Conservation (phyloP, 257 asterid genomes). For the Linaria vulgaris region DNA sequence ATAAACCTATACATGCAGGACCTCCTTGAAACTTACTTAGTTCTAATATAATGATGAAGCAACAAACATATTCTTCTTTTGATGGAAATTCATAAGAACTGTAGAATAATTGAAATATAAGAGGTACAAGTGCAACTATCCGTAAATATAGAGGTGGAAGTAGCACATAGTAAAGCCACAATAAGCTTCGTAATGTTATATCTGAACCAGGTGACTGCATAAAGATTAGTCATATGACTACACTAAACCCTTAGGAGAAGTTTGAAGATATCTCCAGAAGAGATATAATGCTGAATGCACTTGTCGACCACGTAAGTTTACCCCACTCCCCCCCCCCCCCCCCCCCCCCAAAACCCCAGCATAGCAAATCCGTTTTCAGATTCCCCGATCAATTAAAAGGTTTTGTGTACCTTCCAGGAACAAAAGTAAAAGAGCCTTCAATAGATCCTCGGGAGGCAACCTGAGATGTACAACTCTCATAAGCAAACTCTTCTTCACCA, state of each 20-base stretch:
- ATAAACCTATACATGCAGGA: no score
- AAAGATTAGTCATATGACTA: no score
- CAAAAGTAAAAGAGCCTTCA: conserved; percentile 82
- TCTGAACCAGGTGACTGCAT: no score
- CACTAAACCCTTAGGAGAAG: no score
- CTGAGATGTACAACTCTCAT: conserved; percentile 67
- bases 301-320: neutral
- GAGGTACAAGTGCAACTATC: no score
- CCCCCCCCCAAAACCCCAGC: neutral
- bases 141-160: no score
- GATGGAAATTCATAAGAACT: neutral
- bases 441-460: conserved; percentile 57
- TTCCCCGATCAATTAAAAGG: neutral
- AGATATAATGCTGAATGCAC: neutral
- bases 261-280: no score
- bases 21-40: no score
- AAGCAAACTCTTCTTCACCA: conserved; percentile 75
- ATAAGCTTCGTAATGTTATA: no score
- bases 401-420: conserved; percentile 81
- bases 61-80: neutral
- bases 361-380: neutral
- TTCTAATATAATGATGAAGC: neutral
- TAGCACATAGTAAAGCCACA: no score
- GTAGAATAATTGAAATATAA: no score
- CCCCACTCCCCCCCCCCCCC: no score